Evolutionary conservation across 176 grass and related monocot species (phyloP).

Genomic region (Cocos nucifera): DNA sequence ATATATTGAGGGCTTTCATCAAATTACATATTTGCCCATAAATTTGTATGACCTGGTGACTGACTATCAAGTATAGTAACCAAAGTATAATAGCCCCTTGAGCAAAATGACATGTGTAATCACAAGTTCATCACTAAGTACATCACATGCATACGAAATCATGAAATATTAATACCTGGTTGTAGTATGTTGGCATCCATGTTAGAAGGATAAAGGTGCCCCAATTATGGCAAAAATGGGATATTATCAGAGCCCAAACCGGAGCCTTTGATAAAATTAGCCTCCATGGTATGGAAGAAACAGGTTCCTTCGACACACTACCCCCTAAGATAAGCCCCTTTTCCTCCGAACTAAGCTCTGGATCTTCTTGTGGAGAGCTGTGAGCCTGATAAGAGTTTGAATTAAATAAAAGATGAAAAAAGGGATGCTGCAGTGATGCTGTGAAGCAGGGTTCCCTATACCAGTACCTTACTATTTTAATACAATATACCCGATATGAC

Average conservation of each 20-base stretch:
- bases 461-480: too few relatives aligned
- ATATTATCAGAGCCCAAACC: conserved; percentile 95
- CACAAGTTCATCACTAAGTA: not conserved
- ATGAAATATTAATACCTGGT: conserved; percentile 49
- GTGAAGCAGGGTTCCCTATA: too few relatives aligned
- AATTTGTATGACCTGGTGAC: too few relatives aligned
- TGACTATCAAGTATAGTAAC: too few relatives aligned
- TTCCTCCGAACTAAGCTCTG: conserved; percentile 47
- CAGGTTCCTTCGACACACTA: conserved; percentile 50
- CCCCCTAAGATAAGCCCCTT: conserved; percentile 67
- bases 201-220: conserved; percentile 97
- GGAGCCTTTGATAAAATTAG: conserved; percentile 88
- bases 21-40: too few relatives aligned
- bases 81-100: too few relatives aligned
- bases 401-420: conserved; percentile 1
- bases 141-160: conserved; percentile 1
- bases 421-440: not conserved
- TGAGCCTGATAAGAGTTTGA: conserved; percentile 43
- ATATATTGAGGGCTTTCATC: too few relatives aligned
- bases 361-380: conserved; percentile 81
- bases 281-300: conserved; percentile 84
- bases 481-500: too few relatives aligned
- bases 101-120: too few relatives aligned
- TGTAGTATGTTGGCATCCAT: conserved; percentile 99
- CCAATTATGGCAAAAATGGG: conserved; percentile 98